phyloP scores from a whole-genome alignment of 2,329 filamentous ascomycete species.

The Talaromyces sp. region DNA sequence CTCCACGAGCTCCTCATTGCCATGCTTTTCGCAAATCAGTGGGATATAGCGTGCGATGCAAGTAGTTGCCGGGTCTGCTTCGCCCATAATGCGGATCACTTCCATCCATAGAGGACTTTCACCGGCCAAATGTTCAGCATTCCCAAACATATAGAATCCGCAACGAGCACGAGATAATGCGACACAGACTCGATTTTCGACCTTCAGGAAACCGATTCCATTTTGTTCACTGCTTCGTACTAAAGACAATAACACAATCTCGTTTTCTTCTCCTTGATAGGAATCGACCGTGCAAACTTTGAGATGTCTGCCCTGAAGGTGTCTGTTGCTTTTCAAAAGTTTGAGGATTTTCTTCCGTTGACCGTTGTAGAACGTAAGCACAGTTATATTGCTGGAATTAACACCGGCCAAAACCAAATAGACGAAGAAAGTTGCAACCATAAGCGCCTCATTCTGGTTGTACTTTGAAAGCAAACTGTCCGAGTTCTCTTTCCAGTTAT shows the following conservation, averaged over 20 bases:
- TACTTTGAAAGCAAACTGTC: conserved; percentile 64
- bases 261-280: conserved; percentile 89
- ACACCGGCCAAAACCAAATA: conserved; percentile 70
- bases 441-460: conserved; percentile 70
- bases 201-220: conserved; percentile 70
- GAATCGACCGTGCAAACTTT: conserved; percentile 81
- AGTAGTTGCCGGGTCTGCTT: conserved; percentile 23
- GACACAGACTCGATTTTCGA: conserved; percentile 61
- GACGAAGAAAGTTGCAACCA: conserved; percentile 69
- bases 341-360: conserved; percentile 66
- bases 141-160: conserved; percentile 83
- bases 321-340: conserved; percentile 40
- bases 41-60: conserved; percentile 56
- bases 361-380: conserved; percentile 85
- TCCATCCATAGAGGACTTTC: conserved; percentile 51
- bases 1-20: conserved; percentile 50
- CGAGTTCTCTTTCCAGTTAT: conserved; percentile 62
- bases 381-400: conserved; percentile 61
- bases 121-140: conserved; percentile 54
- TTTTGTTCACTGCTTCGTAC: conserved; percentile 63
- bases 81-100: conserved; percentile 45
- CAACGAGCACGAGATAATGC: conserved; percentile 67
- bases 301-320: conserved; percentile 45
- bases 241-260: conserved; percentile 74
- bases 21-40: conserved; percentile 62